Percentiles rank a stretch among this genome's conserved stretches.
These are phyloP conservation scores for Trifolium pratense DNA, from an alignment of 306 rosid genomes.

Conservation along the genomic window DNA sequence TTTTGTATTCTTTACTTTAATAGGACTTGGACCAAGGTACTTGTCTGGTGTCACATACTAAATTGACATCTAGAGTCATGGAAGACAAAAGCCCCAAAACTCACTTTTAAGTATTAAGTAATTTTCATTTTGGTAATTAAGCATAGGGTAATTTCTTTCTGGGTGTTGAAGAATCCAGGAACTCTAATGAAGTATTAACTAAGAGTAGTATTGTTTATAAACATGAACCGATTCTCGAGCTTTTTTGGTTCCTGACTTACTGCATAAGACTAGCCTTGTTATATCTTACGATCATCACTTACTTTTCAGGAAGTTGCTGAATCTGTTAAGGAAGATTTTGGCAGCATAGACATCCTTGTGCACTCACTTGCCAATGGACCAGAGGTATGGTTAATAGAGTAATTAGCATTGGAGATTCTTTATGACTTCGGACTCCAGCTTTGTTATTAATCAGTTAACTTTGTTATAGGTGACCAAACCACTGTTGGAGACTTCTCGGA, in stretches of 20 bases:
- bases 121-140: too few relatives aligned
- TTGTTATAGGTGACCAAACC: slow-evolving; percentile 81
- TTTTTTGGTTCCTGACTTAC: slow-evolving; percentile 10
- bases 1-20: too few relatives aligned
- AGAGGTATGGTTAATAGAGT: slow-evolving; percentile 65
- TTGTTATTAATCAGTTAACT: slow-evolving; percentile 31
- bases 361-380: slow-evolving; percentile 99
- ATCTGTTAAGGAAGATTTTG: slow-evolving; percentile 85
- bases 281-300: slow-evolving; percentile 26
- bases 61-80: not conserved
- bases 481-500: slow-evolving; percentile 92
- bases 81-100: not conserved
- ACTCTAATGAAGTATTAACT: not conserved
- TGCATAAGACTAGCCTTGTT: slow-evolving; percentile 1
- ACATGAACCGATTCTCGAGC: not conserved
- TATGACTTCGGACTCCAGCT: slow-evolving; percentile 8
- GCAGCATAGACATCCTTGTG: slow-evolving; percentile 96
- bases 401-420: slow-evolving; percentile 13
- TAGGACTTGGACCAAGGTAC: not conserved
- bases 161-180: slow-evolving; percentile 1
- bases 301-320: slow-evolving; percentile 87
- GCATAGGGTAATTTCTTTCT: too few relatives aligned
- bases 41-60: not conserved
- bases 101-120: too few relatives aligned
- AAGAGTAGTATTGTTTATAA: slow-evolving; percentile 14